These are phyloP conservation scores for Thozetella sp. DNA, from an alignment of 495 filamentous ascomycete genomes.

Conservation along the genomic window DNA sequence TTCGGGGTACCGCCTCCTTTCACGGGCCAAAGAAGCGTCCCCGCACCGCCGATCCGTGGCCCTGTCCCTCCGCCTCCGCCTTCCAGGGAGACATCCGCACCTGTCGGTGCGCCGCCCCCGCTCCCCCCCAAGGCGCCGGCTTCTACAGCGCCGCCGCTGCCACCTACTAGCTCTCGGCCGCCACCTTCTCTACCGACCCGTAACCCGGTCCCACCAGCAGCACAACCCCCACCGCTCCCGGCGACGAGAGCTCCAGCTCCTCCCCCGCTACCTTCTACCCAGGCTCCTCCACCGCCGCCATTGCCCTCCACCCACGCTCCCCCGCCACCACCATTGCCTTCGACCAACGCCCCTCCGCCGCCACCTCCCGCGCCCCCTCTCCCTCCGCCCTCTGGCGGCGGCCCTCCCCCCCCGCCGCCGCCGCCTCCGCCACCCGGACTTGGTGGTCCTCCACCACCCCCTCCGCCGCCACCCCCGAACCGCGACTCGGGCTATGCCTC, in stretches of 20 bases:
- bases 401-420: conserved; percentile 40
- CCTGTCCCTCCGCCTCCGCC: conserved; percentile 70
- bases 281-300: conserved; percentile 37
- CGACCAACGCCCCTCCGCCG: conserved; percentile 28
- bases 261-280: conserved; percentile 25
- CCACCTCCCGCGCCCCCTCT: conserved; percentile 40
- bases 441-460: conserved; percentile 60
- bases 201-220: conserved; percentile 49
- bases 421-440: conserved; percentile 47
- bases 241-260: conserved; percentile 32
- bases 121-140: conserved; percentile 72
- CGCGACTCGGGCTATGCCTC: conserved; percentile 61
- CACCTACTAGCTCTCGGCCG: conserved; percentile 43
- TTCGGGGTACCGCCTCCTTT: conserved; percentile 87
- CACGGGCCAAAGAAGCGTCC: conserved; percentile 65
- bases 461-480: conserved; percentile 69
- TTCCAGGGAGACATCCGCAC: conserved; percentile 43
- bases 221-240: conserved; percentile 44
- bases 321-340: conserved; percentile 30
- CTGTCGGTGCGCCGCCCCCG: conserved; percentile 54
- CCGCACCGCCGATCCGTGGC: conserved; percentile 74
- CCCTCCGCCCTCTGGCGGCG: conserved; percentile 19
- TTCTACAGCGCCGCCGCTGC: conserved; percentile 61
- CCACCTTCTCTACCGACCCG: conserved; percentile 38
- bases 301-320: conserved; percentile 32